Evolutionary conservation across 140 eudicot species (phyloP).

Genomic region (Artemisia princeps): DNA sequence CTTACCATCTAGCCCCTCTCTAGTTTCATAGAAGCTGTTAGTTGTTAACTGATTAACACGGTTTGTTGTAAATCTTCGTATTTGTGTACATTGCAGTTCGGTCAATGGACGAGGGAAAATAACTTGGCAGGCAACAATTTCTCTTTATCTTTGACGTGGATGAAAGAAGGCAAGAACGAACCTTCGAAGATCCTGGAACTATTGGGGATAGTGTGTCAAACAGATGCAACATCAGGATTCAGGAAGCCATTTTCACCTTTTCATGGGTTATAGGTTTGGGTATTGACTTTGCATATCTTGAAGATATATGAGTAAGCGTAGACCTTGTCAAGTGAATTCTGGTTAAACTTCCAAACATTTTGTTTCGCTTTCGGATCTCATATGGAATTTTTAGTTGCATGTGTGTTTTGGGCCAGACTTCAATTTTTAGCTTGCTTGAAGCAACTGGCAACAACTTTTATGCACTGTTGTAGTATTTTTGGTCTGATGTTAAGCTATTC

Average conservation of each 20-base stretch:
- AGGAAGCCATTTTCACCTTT: slow-evolving; percentile 25
- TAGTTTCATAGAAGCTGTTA: too few species aligned
- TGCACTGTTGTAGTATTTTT: slow-evolving; percentile 10
- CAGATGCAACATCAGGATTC: slow-evolving; percentile 18
- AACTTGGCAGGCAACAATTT: slow-evolving; percentile 28
- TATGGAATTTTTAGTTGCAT: slow-evolving; percentile 17
- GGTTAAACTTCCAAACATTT: slow-evolving; percentile 19
- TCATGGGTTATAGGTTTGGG: slow-evolving; percentile 84
- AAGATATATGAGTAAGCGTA: slow-evolving; percentile 38
- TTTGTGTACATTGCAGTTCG: slow-evolving; percentile 30
- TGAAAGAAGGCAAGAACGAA: slow-evolving; percentile 95
- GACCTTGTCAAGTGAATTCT: slow-evolving; percentile 22
- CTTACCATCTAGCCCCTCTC: too few species aligned
- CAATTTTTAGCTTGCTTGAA: slow-evolving; percentile 16
- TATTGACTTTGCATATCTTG: slow-evolving; percentile 61
- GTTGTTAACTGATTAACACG: background rate
- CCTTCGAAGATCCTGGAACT: slow-evolving; percentile 43
- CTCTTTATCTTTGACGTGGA: slow-evolving; percentile 15
- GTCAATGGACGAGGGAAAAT: slow-evolving; percentile 17
- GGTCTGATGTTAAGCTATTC: slow-evolving; percentile 12
- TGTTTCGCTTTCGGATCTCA: slow-evolving; percentile 20
- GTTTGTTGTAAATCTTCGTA: background rate
- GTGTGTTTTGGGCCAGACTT: slow-evolving; percentile 15
- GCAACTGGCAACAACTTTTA: slow-evolving; percentile 18
- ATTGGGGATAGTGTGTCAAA: slow-evolving; percentile 20